Evolutionary conservation across 2,329 filamentous ascomycete genomes (phyloP), one percentile per base, ranked within the genome.

Genomic region (Alternaria panax): DNA sequence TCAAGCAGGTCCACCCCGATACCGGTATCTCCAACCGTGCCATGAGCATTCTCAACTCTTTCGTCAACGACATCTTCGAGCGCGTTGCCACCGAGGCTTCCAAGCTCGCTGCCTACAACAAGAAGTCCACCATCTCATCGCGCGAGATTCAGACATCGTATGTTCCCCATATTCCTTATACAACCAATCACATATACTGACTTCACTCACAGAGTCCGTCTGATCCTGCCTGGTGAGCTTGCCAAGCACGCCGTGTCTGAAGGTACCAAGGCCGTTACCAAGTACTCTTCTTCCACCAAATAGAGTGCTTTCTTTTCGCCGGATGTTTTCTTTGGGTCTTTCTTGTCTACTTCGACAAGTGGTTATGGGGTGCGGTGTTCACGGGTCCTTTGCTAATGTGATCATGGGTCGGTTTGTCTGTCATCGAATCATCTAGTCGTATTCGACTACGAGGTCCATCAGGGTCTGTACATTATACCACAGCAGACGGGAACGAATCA

Each of bases 51-150:
- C 85, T 99, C 78, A 99, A 99, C 91, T 99, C 95, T 0, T 99
- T 99, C 80, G 95, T 99, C 86, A 99, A 98, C 81, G 93, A 99
- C 78, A 99, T 99, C 81, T 99, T 99, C 82, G 95, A 99, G 90
- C 93, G 95, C 75, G 94, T 99, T 74, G 95, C 95, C 69, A 97
- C 95, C 60, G 95, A 99, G 85, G 95, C 95, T 52, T 97, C 92
- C 80, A 99, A 99, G 90, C 90, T 99, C 64, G 95, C 95, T 73
- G 95, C 95, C 67, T 99, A 99, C 88, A 99, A 99, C 91, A 99
- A 98, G 91, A 99, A 99, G 88, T 98, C 94, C 51, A 99, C 95
- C 80, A 99, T 99, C 84, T 98, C 94, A 54, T 98, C 95, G 72
- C 91, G 95, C 79, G 95, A 99, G 86, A 99, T 99, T 80, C 95